Evolutionary conservation across 169 alveolate genomes (phyloP), one percentile per base, ranked within the genome.

Genomic region (Miamiensis avidus): DNA sequence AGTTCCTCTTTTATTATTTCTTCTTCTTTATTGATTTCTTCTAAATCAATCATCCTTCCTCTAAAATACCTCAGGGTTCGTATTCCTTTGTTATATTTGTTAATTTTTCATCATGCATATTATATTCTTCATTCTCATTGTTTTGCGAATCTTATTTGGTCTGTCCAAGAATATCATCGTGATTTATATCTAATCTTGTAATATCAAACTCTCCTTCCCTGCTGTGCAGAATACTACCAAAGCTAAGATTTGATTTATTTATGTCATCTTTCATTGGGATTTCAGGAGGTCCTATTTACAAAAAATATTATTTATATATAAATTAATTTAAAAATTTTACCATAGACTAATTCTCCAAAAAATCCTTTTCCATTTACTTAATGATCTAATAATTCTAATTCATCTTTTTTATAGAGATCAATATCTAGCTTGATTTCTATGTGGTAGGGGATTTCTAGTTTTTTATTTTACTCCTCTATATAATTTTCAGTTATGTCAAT

Each of bases 21-120:
- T 32, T 79, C 84, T 34, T 79, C 76, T 65, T 74, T 49, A n/a
- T 49, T 79, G 0, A 79, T 29, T 29, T 79, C 84, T 49, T 49
- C 84, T 27, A 79, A 29, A 65, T 79, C 84, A 6, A 34, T 49
- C 25, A 79, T n/a, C 30, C 64, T 11, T 4, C 84, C 84, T 29
- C 29, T 30, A 25, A 79, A 26, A 0, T 34, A 31, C 20, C 84
- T 79, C 1, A 49, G 29, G 4, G 75, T 79, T 29, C 64, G 34
- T 29, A 79, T 79, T 64, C 84, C 84, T 29, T 0, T 0, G 0
- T 64, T 76, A 79, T 79, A 79, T 49, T 79, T 79, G 4, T 34
- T 34, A 49, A 49, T 34, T 79, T 65, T 28, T 49, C 28, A n/a
- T 65, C 29, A n/a, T n/a, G n/a, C n/a, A n/a, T n/a, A n/a, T n/a